Percentiles rank a stretch among this genome's conserved stretches.
Evolutionary conservation across 78 protist species (phyloP).

Genomic region (Polysphondylium violaceum): DNA sequence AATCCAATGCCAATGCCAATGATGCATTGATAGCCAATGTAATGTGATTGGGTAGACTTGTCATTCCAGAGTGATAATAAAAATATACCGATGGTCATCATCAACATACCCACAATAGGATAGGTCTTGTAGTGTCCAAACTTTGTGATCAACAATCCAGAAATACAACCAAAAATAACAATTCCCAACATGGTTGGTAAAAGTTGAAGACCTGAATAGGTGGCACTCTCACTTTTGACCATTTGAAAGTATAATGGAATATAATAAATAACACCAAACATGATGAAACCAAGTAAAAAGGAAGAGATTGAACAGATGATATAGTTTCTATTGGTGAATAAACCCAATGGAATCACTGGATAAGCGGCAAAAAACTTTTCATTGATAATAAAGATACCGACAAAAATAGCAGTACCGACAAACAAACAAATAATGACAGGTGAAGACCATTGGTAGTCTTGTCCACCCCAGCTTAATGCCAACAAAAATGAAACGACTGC

Average conservation of each 20-base stretch:
- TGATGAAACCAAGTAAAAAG: conserved; percentile 71
- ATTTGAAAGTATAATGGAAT: conserved; percentile 79
- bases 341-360: conserved; percentile 74
- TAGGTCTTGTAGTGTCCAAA: conserved; percentile 72
- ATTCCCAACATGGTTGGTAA: conserved; percentile 77
- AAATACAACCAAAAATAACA: conserved; percentile 52
- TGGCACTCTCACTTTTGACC: conserved; percentile 57
- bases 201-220: conserved; percentile 46
- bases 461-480: conserved; percentile 80
- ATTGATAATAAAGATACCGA: conserved; percentile 19
- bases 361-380: conserved; percentile 18
- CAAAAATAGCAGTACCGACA: conserved; percentile 1
- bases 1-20: conserved; percentile 81
- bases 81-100: conserved; percentile 44
- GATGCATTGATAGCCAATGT: conserved; percentile 51
- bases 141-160: conserved; percentile 41
- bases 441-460: conserved; percentile 45
- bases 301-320: conserved; percentile 11
- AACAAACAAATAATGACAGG: conserved; percentile 53
- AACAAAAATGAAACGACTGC: conserved; percentile 56
- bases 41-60: conserved; percentile 21
- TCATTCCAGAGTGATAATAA: conserved; percentile 26
- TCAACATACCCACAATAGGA: conserved; percentile 40
- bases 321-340: conserved; percentile 61
- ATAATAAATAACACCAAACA: conserved; percentile 77